Conservation (phyloP, 805 yeast species). For the Wickerhamomyces canadensis region DNA sequence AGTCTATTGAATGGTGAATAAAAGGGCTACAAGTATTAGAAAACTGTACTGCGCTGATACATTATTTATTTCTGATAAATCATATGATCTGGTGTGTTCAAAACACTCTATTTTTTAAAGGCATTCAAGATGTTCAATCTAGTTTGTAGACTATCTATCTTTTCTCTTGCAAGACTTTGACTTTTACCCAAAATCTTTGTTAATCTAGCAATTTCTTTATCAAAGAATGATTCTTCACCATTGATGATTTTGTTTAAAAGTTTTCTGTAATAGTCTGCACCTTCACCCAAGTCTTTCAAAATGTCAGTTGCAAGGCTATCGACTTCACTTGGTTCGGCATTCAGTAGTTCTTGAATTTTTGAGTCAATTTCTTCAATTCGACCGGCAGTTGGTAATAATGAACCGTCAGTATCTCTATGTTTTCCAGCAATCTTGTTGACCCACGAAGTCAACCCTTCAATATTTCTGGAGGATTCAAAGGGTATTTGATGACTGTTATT, state of each 20-base stretch:
- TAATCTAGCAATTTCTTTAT: constrained; percentile 39
- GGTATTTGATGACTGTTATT: constrained; percentile 28
- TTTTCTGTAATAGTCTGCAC: constrained; percentile 42
- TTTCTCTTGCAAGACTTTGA: constrained; percentile 30
- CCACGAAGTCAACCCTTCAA: constrained; percentile 49
- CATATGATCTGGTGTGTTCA: too few relatives aligned
- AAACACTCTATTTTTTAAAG: constrained; percentile 6
- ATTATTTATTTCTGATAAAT: too few relatives aligned
- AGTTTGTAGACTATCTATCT: constrained; percentile 44
- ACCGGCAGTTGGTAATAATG: constrained; percentile 29
- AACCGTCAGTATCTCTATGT: constrained; percentile 33
- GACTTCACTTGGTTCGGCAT: constrained; percentile 17
- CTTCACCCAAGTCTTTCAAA: constrained; percentile 21
- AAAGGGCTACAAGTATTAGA: too few relatives aligned
- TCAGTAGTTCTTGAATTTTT: constrained; percentile 23
- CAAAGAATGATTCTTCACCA: constrained; percentile 38
- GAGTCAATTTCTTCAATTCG: constrained; percentile 26
- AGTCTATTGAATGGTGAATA: constrained; percentile 46
- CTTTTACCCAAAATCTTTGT: constrained; percentile 30
- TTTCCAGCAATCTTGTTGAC: constrained; percentile 37
- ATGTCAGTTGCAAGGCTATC: constrained; percentile 27
- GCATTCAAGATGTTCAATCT: constrained; percentile 42
- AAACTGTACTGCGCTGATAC: too few relatives aligned
- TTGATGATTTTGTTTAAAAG: constrained; percentile 38
- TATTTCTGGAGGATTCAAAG: constrained; percentile 35